These are phyloP conservation scores for Salix caprea DNA, from an alignment of 345 rosid species.

Conservation along the genomic window DNA sequence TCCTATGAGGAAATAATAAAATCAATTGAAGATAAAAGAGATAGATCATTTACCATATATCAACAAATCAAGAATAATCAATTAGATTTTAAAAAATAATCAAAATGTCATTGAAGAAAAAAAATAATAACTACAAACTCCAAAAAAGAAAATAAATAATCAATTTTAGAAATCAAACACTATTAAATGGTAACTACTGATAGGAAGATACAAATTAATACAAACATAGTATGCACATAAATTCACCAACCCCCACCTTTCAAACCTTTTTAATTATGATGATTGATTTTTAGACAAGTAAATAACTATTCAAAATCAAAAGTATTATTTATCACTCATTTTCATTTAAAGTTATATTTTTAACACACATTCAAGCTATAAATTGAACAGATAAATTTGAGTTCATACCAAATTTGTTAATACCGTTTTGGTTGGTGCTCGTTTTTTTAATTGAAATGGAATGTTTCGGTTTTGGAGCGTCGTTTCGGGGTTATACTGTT, in stretches of 20 bases:
- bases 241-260: not conserved
- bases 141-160: not conserved
- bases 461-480: no score
- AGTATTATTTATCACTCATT: not conserved
- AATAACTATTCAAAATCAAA: not conserved
- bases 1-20: not conserved
- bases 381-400: no score
- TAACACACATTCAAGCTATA: no score
- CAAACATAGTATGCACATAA: not conserved
- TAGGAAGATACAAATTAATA: not conserved
- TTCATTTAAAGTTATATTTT: no score
- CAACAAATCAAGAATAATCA: fast-evolving
- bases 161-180: not conserved
- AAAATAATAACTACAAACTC: not conserved
- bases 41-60: not conserved
- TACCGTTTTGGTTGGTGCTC: no score
- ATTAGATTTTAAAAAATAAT: not conserved
- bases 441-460: no score
- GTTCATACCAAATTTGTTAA: no score
- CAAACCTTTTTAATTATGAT: no score
- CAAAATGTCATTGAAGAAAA: no score
- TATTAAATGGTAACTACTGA: not conserved
- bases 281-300: not conserved
- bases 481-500: no score
- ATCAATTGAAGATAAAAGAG: not conserved